Evolutionary conservation across 805 yeast species (phyloP).

Genomic region (Cyberlindnera veronae): DNA sequence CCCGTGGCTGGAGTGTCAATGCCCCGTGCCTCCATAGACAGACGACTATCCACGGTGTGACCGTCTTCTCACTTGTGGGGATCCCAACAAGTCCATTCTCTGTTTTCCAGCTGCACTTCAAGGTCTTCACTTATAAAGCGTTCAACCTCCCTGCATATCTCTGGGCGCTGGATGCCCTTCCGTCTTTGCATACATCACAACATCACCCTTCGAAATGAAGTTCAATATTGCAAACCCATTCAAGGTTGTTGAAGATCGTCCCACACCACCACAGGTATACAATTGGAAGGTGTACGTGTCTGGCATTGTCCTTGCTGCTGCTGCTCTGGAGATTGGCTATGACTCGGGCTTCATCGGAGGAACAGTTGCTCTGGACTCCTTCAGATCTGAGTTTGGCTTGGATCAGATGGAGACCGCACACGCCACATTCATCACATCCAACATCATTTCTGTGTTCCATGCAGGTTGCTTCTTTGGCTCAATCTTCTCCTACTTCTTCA

Average conservation of each 20-base stretch:
- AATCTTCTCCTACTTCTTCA: slow-evolving; percentile 16
- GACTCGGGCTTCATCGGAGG: slow-evolving; percentile 54
- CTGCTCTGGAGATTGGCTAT: slow-evolving; percentile 49
- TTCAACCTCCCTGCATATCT: too few species aligned
- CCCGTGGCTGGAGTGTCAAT: too few species aligned
- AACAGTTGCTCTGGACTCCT: slow-evolving; percentile 41
- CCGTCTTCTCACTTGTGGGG: too few species aligned
- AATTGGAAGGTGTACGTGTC: slow-evolving; percentile 39
- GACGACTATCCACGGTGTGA: too few species aligned
- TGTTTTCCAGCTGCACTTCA: too few species aligned
- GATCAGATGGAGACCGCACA: slow-evolving; percentile 18
- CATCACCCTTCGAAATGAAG: too few species aligned
- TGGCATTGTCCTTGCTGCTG: slow-evolving; percentile 45
- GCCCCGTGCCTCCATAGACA: too few species aligned
- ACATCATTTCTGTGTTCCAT: slow-evolving; percentile 23
- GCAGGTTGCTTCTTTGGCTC: slow-evolving; percentile 27
- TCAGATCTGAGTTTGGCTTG: slow-evolving; percentile 41
- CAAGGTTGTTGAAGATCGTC: slow-evolving; percentile 15
- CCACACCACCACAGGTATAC: slow-evolving; percentile 40
- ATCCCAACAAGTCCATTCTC: too few species aligned
- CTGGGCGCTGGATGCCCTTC: too few species aligned
- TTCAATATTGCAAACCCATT: slow-evolving; percentile 10
- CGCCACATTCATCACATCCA: slow-evolving; percentile 11
- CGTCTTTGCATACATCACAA: too few species aligned
- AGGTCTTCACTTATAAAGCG: too few species aligned